Base-by-base conservation (phyloP, 1,139 yeast genomes). In the Ogataea hybrid region DNA sequence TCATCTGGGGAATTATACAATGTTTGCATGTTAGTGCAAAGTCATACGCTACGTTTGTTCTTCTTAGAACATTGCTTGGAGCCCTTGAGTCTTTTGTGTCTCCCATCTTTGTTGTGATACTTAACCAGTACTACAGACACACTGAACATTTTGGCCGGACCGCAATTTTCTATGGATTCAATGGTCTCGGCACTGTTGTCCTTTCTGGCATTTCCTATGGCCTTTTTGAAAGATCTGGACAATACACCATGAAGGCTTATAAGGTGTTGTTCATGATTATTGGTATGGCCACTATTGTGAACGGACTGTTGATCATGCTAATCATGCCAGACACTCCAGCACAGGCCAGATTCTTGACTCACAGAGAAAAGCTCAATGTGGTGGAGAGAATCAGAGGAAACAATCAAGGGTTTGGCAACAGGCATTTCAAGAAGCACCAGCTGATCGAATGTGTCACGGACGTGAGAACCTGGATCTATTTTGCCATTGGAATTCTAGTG, bases 321-420 rank as follows among this genome's bases (percentile, higher is more conserved):
- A 69, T 68, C 43, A 59, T 79, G 36, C 85, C 84, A 3, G 81
- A 77, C 56, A 65, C 69, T 23, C 84, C 83, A n/a, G n/a, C n/a
- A n/a, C n/a, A n/a, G 33, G 82, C 84, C 3, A 70, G 74, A 69
- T 76, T 72, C 53, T 65, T 79, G 38, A 64, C 64, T 8, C 70
- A 68, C 12, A 64, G 68, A 17, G 66, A 68, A 44, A 62, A 63
- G 48, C 35, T 47, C 32, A 37, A 57, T 41, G 58, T 62, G 17
- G 62, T 64, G 18, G 56, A 62, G 43, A 53, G 70, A 49, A 52
- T 60, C 37, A 57, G 62, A 49, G 42, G 42, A 2, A 64, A 62
- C 40, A 59, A 62, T 17, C 59, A 54, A 29, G 65, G 65, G 23
- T 51, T 57, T 42, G 60, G 58, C 41, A 58, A 51, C 47, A 53